Percentiles rank a stretch among this genome's conserved stretches.
Conservation (phyloP, 768 basidiomycete genomes). For the Collybiopsis luxurians region DNA sequence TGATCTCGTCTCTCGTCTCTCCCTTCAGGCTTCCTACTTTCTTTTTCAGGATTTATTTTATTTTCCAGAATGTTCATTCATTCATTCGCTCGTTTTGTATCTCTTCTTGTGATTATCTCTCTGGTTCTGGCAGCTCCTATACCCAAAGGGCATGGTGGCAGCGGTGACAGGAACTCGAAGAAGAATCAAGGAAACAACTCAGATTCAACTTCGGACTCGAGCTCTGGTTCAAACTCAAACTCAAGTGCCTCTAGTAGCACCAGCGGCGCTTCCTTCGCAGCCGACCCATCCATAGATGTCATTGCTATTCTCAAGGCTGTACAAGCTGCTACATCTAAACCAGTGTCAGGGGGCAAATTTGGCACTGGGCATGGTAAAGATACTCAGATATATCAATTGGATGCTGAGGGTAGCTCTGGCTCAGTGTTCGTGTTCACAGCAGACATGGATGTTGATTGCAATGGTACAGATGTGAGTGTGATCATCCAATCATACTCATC, state of each 20-base stretch:
- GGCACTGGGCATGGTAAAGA: conserved; percentile 9
- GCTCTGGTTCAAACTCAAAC: background rate
- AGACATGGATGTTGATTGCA: conserved; percentile 25
- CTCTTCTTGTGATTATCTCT: background rate
- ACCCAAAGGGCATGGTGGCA: background rate
- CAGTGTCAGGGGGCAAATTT: conserved; percentile 5
- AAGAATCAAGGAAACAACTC: background rate
- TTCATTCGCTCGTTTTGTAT: background rate
- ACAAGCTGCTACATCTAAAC: conserved; percentile 11
- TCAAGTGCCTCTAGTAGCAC: background rate
- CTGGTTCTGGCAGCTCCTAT: background rate
- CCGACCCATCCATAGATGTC: conserved; percentile 2
- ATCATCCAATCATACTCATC: too few relatives aligned
- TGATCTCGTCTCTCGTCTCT: background rate
- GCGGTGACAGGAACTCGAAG: background rate
- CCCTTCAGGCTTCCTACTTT: too few relatives aligned
- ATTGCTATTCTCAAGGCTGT: conserved; percentile 16
- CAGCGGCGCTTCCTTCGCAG: background rate
- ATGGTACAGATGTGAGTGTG: conserved; percentile 18
- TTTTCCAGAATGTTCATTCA: background rate
- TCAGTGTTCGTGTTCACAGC: conserved; percentile 21
- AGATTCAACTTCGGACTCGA: background rate
- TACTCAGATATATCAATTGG: conserved; percentile 17
- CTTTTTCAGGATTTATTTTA: background rate
- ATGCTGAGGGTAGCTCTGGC: conserved; percentile 10